Evolutionary conservation across 305 asterid species (phyloP).

Genomic region (Fraxinus latifolia): DNA sequence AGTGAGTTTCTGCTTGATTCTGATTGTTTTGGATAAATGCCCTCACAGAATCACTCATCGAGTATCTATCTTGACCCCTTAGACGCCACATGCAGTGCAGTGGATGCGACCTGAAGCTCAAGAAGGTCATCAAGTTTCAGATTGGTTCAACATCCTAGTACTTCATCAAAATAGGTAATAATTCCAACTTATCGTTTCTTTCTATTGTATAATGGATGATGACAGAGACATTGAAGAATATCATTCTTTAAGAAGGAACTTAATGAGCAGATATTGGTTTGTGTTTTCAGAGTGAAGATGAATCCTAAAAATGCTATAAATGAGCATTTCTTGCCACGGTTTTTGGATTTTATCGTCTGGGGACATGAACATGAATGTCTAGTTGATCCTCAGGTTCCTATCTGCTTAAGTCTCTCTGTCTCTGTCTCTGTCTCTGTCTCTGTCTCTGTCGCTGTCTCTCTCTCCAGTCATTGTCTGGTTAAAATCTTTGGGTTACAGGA

Average conservation of each 20-base stretch:
- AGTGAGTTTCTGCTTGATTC: constrained; percentile 16
- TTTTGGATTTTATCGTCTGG: constrained; percentile 94
- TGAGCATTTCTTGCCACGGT: constrained; percentile 93
- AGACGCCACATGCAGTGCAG: constrained; percentile 99
- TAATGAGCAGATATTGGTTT: constrained; percentile 6
- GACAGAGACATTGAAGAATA: constrained; percentile 7
- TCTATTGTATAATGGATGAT: constrained; percentile 20
- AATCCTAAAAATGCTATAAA: constrained; percentile 97
- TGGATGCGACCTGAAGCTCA: constrained; percentile 98
- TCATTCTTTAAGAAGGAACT: neutral
- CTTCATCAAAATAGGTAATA: constrained; percentile 90
- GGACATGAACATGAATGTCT: constrained; percentile 99
- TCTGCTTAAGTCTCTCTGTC: constrained; percentile 9
- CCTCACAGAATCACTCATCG: constrained; percentile 13
- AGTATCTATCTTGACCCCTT: constrained; percentile 30
- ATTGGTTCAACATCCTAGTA: constrained; percentile 92
- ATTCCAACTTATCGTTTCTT: constrained; percentile 15
- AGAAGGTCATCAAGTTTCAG: constrained; percentile 76
- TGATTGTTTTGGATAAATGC: constrained; percentile 16
- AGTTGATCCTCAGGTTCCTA: constrained; percentile 89
- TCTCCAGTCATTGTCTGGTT: constrained; percentile 25
- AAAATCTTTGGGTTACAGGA: constrained; percentile 53
- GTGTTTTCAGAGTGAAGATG: constrained; percentile 72
- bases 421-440: constrained; percentile 14
- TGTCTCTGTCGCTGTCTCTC: neutral